Base-by-base conservation (phyloP, 192 early-diverging fungal genomes). In the Backusella tuberculispora region DNA sequence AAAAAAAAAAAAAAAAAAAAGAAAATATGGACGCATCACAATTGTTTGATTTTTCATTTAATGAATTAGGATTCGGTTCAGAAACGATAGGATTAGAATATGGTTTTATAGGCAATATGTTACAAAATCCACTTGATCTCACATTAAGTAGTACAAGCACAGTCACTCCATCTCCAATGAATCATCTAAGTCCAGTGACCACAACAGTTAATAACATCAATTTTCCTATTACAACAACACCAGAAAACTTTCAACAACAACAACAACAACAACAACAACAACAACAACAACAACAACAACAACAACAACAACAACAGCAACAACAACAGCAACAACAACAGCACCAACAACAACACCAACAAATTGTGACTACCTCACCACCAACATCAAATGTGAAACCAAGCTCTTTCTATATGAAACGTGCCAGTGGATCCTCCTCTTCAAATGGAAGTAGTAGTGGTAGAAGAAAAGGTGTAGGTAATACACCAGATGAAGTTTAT, bases 21-120 rank as follows among this genome's bases (percentile, higher is more conserved):
- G 40, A 37, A 45, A 65, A 44, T 65, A 73, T 73, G 41, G 72
- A 73, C 65, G 41, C 71, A 38, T 72, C 72, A 19, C 79, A 80
- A 38, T 66, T 84, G 19, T 76, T 83, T 43, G 69, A 76, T 47
- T 85, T 83, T 69, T 66, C 77, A 48, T 43, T 84, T 50, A 42
- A 71, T 63, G 74, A 89, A 70, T 81, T 86, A 76, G 85, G 88
- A 21, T 98, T 98, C 84, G 93, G 92, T 19, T 97, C 97, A 8
- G 95, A 95, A 76, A 84, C 94, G 37, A 87, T 92, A 76, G 95
- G 92, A 66, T 86, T 95, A 34, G 97, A 98, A 83, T 95, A 96
- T 77, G 89, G 91, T 0, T 90, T 98, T 64, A 80, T 98, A 43
- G 93, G 93, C 5, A 95, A 90, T 73, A 98, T 98, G 95, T 85